Conservation (phyloP, 2,329 filamentous ascomycete species). For the Epichloe glyceriae region DNA sequence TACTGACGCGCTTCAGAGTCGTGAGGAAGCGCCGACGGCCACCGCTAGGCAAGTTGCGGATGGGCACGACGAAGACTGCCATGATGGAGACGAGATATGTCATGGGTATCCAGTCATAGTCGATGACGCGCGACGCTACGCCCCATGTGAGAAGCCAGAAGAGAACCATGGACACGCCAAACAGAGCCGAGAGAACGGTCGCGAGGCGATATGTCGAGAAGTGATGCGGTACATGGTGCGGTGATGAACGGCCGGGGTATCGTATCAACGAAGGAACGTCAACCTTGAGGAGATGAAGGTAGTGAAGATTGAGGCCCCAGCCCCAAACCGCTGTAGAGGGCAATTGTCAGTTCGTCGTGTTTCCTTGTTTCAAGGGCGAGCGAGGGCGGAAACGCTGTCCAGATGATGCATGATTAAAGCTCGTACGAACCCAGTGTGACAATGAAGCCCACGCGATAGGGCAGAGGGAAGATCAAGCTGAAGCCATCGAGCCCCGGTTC, state of each 20-base stretch:
- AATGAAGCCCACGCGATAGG: slow-evolving; percentile 78
- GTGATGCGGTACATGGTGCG: slow-evolving; percentile 62
- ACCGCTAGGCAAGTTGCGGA: slow-evolving; percentile 51
- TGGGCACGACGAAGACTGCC: slow-evolving; percentile 58
- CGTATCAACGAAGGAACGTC: slow-evolving; percentile 77
- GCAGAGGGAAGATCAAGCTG: slow-evolving; percentile 74
- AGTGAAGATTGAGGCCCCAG: slow-evolving; percentile 87
- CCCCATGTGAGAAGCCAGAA: slow-evolving; percentile 78
- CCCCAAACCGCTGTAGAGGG: slow-evolving; percentile 79
- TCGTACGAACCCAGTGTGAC: slow-evolving; percentile 59
- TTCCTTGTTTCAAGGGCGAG: neutral
- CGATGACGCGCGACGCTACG: slow-evolving; percentile 53
- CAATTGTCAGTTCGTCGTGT: neutral
- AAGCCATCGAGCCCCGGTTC: slow-evolving; percentile 69
- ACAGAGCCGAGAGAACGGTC: slow-evolving; percentile 58
- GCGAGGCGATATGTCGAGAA: slow-evolving; percentile 78
- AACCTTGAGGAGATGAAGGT: slow-evolving; percentile 66
- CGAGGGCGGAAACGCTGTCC: neutral
- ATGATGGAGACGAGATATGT: slow-evolving; percentile 64
- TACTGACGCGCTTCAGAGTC: slow-evolving; percentile 62
- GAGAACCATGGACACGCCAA: slow-evolving; percentile 56
- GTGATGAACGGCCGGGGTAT: slow-evolving; percentile 63
- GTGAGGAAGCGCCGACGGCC: slow-evolving; percentile 65
- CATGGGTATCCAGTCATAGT: slow-evolving; percentile 78
- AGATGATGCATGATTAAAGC: neutral